These are phyloP conservation scores for Salvia miltiorrhiza DNA, from an alignment of 257 asterid genomes.

Conservation along the genomic window DNA sequence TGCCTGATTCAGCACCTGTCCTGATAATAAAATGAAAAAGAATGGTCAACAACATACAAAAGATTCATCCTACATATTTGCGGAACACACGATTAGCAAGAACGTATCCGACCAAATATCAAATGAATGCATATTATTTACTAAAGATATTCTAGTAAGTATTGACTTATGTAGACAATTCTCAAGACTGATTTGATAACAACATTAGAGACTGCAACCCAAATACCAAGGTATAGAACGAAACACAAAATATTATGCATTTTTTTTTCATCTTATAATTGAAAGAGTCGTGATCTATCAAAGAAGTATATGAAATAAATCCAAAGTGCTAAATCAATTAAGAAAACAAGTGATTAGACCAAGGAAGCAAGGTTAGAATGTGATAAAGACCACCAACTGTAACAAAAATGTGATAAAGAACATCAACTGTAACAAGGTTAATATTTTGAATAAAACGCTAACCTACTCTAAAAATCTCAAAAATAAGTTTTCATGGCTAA, in stretches of 20 bases:
- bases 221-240: neutral
- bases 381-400: neutral
- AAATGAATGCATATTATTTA: neutral
- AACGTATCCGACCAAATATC: neutral
- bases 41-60: slow-evolving; percentile 11
- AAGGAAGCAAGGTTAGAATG: neutral
- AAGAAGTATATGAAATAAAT: neutral
- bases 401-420: neutral
- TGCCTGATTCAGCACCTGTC: slow-evolving; percentile 36
- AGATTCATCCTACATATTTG: slow-evolving; percentile 4
- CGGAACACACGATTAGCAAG: slow-evolving; percentile 13
- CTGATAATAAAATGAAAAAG: slow-evolving; percentile 35
- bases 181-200: neutral
- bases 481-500: neutral
- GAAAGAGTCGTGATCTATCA: neutral
- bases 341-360: neutral
- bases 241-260: neutral
- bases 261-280: neutral
- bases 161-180: neutral
- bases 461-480: neutral
- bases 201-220: neutral
- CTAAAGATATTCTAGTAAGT: neutral
- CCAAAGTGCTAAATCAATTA: neutral
- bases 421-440: neutral
- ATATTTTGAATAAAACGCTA: neutral